phyloP scores from a whole-genome alignment of 371 early-diverging fungal genomes.

The Saksenaea oblongispora region DNA sequence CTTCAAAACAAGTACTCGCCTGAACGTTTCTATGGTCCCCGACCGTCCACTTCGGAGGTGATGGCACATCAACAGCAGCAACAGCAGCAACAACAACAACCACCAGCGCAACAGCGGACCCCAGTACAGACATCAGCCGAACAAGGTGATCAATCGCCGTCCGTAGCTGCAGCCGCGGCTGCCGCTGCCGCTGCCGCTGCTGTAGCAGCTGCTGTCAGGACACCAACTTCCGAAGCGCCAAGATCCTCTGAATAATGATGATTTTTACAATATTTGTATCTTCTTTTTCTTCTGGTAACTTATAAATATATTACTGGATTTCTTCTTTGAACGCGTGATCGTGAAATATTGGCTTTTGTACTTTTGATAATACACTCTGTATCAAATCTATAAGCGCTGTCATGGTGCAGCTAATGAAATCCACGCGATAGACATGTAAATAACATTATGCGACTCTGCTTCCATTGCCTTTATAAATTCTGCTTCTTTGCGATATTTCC shows the following conservation, averaged over 20 bases:
- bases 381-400: too few species aligned
- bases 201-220: conserved; percentile 10
- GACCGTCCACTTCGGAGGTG: conserved; percentile 6
- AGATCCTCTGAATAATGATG: background rate
- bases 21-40: conserved; percentile 34
- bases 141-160: background rate
- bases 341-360: too few species aligned
- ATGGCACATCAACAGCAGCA: background rate
- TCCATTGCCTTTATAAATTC: too few species aligned
- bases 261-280: background rate
- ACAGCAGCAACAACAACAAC: background rate
- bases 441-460: too few species aligned
- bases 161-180: conserved; percentile 4
- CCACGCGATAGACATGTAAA: too few species aligned
- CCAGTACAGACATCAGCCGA: background rate
- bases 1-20: conserved; percentile 43
- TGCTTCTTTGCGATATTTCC: too few species aligned
- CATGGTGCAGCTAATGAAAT: too few species aligned
- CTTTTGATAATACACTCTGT: too few species aligned
- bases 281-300: background rate
- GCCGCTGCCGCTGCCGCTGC: conserved; percentile 14
- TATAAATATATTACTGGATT: background rate
- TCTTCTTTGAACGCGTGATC: too few species aligned
- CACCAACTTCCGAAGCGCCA: conserved; percentile 7
- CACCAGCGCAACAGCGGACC: background rate